Conservation (phyloP, 148 eudicot species). For the Limonium bicolor region DNA sequence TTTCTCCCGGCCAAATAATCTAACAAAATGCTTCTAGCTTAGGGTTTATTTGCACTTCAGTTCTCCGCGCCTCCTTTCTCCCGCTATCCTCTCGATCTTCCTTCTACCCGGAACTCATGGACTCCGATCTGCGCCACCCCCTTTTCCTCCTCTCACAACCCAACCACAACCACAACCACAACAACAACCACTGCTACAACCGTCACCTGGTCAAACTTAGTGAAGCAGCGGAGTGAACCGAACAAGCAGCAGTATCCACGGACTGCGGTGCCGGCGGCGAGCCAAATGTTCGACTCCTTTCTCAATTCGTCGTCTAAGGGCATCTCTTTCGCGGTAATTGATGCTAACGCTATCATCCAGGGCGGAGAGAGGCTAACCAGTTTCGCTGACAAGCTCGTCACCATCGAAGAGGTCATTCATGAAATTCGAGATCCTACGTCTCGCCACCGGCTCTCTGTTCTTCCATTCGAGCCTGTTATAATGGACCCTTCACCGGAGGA, state of each 20-base stretch:
- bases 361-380: constrained; percentile 43
- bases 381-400: constrained; percentile 54
- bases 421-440: constrained; percentile 81
- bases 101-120: neutral
- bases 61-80: too few species aligned
- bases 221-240: constrained; percentile 20
- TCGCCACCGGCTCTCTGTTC: constrained; percentile 48
- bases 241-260: neutral
- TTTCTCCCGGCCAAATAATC: too few species aligned
- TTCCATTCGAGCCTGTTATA: constrained; percentile 47
- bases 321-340: constrained; percentile 74
- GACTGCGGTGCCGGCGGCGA: constrained; percentile 5
- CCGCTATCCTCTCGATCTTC: too few species aligned
- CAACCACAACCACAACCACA: neutral
- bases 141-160: neutral
- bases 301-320: constrained; percentile 52
- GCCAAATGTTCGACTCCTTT: constrained; percentile 19
- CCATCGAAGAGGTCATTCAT: constrained; percentile 45
- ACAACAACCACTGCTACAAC: constrained; percentile 3
- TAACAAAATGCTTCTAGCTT: too few species aligned
- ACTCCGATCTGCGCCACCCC: neutral
- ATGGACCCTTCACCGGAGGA: constrained; percentile 69
- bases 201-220: constrained; percentile 53
- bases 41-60: too few species aligned
- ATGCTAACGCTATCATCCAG: constrained; percentile 83